Evolutionary conservation across 257 asterid species (phyloP).

Genomic region (Buddleja alternifolia): DNA sequence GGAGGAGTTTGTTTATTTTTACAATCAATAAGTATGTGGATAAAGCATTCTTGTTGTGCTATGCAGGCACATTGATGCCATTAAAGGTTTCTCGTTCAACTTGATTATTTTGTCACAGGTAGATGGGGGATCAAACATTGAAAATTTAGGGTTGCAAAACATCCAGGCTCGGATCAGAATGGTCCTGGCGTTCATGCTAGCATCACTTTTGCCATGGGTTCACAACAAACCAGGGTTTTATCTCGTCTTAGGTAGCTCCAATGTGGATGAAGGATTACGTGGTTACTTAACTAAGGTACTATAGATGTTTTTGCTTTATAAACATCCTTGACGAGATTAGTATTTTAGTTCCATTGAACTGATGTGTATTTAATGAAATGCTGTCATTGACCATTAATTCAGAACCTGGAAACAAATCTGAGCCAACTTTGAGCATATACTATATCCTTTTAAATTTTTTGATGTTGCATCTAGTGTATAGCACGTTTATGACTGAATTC

Average conservation of each 20-base stretch:
- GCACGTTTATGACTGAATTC: conserved; percentile 6
- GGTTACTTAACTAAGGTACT: conserved; percentile 92
- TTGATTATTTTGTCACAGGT: conserved; percentile 53
- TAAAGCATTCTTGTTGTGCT: background rate
- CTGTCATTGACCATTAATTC: no score
- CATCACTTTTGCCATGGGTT: conserved; percentile 96
- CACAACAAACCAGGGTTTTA: conserved; percentile 94
- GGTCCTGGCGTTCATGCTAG: conserved; percentile 94
- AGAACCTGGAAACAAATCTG: background rate
- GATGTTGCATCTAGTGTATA: conserved; percentile 13
- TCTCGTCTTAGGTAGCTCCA: conserved; percentile 95
- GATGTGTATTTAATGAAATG: background rate
- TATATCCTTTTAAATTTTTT: conserved; percentile 1
- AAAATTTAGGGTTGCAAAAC: conserved; percentile 84
- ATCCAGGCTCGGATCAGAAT: conserved; percentile 93
- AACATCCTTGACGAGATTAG: conserved; percentile 4
- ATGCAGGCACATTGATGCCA: background rate
- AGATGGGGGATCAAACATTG: conserved; percentile 87
- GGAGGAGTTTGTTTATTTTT: conserved; percentile 6
- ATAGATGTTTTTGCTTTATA: background rate
- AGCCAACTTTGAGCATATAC: background rate
- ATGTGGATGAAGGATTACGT: conserved; percentile 91
- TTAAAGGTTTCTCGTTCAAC: conserved; percentile 24
- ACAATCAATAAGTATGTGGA: background rate
- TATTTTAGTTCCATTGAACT: background rate